Evolutionary conservation across 768 basidiomycete species (phyloP).

Genomic region (Russula brevipes): DNA sequence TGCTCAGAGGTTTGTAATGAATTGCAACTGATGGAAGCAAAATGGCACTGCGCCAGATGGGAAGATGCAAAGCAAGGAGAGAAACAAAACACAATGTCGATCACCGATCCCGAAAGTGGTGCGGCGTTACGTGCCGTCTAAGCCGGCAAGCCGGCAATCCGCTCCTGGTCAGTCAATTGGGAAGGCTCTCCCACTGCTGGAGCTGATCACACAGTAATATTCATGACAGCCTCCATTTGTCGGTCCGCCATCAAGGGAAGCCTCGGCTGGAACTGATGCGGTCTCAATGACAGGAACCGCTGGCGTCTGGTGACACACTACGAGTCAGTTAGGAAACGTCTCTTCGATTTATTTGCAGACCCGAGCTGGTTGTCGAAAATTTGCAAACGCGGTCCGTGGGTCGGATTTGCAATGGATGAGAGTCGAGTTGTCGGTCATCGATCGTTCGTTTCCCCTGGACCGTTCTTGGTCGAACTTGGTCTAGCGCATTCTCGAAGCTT

Average conservation of each 20-base stretch:
- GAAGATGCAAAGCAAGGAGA: neutral
- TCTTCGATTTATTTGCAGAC: neutral
- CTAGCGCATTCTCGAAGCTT: no score
- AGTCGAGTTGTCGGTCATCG: neutral
- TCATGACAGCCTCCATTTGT: no score
- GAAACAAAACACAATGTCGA: no score
- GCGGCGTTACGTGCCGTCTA: no score
- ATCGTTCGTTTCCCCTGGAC: neutral
- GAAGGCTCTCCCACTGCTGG: no score
- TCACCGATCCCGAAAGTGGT: no score
- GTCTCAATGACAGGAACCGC: no score
- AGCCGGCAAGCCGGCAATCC: no score
- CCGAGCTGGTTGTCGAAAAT: neutral
- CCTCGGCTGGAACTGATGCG: no score
- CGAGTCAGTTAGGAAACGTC: neutral
- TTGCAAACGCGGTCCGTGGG: neutral
- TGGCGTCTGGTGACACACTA: neutral
- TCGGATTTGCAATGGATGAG: neutral
- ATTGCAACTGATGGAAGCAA: neutral
- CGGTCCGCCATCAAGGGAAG: no score
- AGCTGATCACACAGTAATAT: no score
- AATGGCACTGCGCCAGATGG: neutral
- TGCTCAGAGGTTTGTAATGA: neutral
- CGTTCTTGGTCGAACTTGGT: constrained; percentile 2
- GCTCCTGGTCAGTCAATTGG: no score